These are phyloP conservation scores for Kitagawia praeruptora DNA, from an alignment of 129 eudicot species.

Conservation along the genomic window DNA sequence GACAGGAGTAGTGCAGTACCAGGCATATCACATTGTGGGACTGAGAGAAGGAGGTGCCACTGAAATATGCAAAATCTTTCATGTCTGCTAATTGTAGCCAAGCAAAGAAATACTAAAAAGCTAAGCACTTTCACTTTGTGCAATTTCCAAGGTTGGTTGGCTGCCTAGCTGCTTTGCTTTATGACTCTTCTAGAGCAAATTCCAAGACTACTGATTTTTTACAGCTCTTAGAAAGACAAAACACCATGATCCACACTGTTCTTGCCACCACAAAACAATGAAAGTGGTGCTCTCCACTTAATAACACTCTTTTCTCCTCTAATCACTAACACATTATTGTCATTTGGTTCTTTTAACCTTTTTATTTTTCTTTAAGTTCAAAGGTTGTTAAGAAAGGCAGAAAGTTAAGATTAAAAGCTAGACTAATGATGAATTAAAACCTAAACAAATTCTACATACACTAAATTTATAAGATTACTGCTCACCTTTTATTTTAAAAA, in stretches of 20 bases:
- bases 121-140: neutral
- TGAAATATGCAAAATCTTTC: constrained; percentile 1
- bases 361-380: neutral
- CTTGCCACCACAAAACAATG: neutral
- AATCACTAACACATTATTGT: neutral
- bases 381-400: neutral
- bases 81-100: neutral
- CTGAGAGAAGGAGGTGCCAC: neutral
- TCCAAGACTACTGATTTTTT: neutral
- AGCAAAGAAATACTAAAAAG: neutral
- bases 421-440: neutral
- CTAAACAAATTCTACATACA: too few relatives aligned
- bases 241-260: neutral
- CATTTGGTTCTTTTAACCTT: neutral
- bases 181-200: neutral
- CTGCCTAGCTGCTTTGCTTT: neutral
- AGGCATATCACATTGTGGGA: neutral
- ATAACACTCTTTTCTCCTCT: neutral
- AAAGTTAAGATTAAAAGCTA: neutral
- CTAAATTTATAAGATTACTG: too few relatives aligned
- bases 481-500: too few relatives aligned
- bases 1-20: neutral
- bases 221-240: neutral
- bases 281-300: neutral
- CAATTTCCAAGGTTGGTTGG: constrained; percentile 4